These are phyloP conservation scores for Myxozyma mucilagina DNA, from an alignment of 805 yeast species.

Conservation along the genomic window DNA sequence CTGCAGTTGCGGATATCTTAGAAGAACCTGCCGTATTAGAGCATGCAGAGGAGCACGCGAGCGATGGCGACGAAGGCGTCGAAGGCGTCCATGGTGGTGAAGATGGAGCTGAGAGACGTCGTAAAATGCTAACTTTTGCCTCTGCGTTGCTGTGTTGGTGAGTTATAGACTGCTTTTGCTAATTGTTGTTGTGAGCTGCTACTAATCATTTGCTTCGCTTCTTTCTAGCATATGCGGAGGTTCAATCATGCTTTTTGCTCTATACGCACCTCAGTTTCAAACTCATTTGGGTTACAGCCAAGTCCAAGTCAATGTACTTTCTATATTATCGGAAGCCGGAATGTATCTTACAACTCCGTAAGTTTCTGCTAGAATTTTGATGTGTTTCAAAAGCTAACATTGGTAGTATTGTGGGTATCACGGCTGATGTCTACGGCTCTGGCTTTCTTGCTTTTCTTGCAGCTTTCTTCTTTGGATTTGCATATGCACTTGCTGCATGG, in stretches of 20 bases:
- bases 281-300: slow-evolving; percentile 60
- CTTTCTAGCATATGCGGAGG: slow-evolving; percentile 70
- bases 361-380: background rate
- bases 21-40: slow-evolving; percentile 7
- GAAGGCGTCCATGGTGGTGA: background rate
- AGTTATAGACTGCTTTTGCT: background rate
- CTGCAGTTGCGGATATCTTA: slow-evolving; percentile 16
- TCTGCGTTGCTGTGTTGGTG: slow-evolving; percentile 27
- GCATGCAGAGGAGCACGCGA: background rate
- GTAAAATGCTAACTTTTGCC: slow-evolving; percentile 16
- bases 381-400: background rate
- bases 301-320: slow-evolving; percentile 67
- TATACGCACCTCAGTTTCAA: slow-evolving; percentile 72
- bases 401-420: slow-evolving; percentile 27
- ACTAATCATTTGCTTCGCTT: background rate
- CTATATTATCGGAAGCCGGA: slow-evolving; percentile 74
- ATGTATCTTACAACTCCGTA: slow-evolving; percentile 79
- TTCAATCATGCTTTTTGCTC: slow-evolving; percentile 76
- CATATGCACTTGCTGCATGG: slow-evolving; percentile 33
- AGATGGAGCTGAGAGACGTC: background rate
- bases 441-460: slow-evolving; percentile 27
- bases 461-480: slow-evolving; percentile 25
- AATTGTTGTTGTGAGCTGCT: background rate
- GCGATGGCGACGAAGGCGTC: background rate
- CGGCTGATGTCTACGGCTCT: slow-evolving; percentile 33